Percentiles rank a stretch among this genome's conserved stretches.
These are phyloP conservation scores for Polyrhizophydium stewartii DNA, from an alignment of 371 early-diverging fungal species.

Conservation along the genomic window DNA sequence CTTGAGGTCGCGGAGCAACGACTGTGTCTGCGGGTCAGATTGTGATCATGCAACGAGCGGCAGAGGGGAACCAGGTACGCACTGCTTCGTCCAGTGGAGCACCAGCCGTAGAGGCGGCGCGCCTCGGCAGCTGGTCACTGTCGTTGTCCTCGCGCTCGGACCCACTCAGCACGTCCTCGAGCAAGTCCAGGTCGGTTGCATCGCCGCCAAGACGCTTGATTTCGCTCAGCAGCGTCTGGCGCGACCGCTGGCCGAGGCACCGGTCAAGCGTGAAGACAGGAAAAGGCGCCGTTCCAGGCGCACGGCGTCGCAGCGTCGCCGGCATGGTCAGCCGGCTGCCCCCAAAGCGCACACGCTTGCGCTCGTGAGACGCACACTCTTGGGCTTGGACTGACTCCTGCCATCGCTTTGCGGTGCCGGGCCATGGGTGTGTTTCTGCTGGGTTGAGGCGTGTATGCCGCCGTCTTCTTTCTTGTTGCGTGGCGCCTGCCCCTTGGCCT, in stretches of 20 bases:
- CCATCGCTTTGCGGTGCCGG: too few species aligned
- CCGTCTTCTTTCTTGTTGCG: too few species aligned
- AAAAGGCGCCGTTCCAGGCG: background rate
- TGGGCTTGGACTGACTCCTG: background rate
- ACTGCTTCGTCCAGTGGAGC: too few species aligned
- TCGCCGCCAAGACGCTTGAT: constrained; percentile 52
- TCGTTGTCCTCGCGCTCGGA: constrained; percentile 30
- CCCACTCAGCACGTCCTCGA: constrained; percentile 38
- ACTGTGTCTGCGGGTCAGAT: too few species aligned
- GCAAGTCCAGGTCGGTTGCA: constrained; percentile 43
- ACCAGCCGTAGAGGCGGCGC: too few species aligned
- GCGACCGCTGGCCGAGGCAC: background rate
- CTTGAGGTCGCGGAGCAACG: constrained; percentile 15
- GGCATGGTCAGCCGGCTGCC: background rate
- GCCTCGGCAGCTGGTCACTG: too few species aligned
- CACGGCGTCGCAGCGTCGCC: background rate
- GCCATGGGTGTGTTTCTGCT: too few species aligned
- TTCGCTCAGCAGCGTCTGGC: constrained; percentile 37
- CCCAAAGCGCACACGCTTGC: background rate
- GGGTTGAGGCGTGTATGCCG: too few species aligned
- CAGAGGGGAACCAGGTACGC: too few species aligned
- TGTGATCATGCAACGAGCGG: too few species aligned
- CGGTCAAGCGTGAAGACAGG: too few species aligned
- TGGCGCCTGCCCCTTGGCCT: too few species aligned
- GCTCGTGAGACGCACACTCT: background rate